A percentile compares a stretch with the other conserved stretches of the same genome.
These are phyloP conservation scores for Calonectria honghensis DNA, from an alignment of 2,329 filamentous ascomycete genomes.

Conservation along the genomic window DNA sequence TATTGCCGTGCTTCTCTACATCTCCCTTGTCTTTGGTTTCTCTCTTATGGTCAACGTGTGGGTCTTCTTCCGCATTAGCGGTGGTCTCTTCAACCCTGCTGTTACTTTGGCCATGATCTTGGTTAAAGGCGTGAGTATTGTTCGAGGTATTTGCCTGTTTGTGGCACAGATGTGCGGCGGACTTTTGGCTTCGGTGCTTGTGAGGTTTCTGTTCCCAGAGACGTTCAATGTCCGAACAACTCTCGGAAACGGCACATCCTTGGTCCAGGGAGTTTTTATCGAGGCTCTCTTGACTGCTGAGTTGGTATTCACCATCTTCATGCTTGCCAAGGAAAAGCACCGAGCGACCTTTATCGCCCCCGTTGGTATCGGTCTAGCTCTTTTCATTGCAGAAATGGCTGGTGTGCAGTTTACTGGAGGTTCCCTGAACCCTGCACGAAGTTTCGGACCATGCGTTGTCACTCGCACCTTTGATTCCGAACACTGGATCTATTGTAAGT, in stretches of 20 bases:
- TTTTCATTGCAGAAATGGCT: slow-evolving; percentile 67
- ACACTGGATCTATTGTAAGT: slow-evolving; percentile 69
- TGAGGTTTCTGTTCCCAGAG: slow-evolving; percentile 65
- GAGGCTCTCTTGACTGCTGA: slow-evolving; percentile 70
- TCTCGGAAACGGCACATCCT: slow-evolving; percentile 62
- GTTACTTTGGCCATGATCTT: slow-evolving; percentile 72
- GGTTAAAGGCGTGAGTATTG: slow-evolving; percentile 66
- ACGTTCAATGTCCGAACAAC: slow-evolving; percentile 64
- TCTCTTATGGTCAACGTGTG: slow-evolving; percentile 68
- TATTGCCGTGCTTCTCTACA: slow-evolving; percentile 64
- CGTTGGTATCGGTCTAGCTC: slow-evolving; percentile 67
- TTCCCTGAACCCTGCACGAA: slow-evolving; percentile 68
- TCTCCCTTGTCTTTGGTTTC: slow-evolving; percentile 65
- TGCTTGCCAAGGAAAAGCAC: slow-evolving; percentile 72
- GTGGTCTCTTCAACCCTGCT: slow-evolving; percentile 62
- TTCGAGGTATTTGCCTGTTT: slow-evolving; percentile 69
- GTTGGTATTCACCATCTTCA: slow-evolving; percentile 69
- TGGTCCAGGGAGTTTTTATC: slow-evolving; percentile 69
- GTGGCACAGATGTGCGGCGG: slow-evolving; percentile 70
- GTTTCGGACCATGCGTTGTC: slow-evolving; percentile 68
- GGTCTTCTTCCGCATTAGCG: slow-evolving; percentile 68
- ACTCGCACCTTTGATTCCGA: slow-evolving; percentile 63
- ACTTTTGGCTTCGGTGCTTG: slow-evolving; percentile 65
- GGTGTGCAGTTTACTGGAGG: slow-evolving; percentile 70
- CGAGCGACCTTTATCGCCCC: slow-evolving; percentile 68